phyloP scores from a whole-genome alignment of 176 grass and related monocot species.

The Hyparrhenia diplandra region DNA sequence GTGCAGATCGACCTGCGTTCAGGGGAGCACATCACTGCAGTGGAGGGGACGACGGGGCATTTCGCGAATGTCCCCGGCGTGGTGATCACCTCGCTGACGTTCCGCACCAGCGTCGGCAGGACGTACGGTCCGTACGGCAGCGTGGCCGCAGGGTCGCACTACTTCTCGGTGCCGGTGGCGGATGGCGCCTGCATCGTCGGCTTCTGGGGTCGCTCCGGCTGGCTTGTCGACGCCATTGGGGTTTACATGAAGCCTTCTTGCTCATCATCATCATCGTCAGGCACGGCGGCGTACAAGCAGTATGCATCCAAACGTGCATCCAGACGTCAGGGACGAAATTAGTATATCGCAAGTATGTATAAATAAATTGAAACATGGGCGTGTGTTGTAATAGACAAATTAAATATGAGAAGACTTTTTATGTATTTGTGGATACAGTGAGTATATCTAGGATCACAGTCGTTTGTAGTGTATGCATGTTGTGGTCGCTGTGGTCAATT shows the following conservation, averaged over 20 bases:
- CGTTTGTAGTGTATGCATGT: too few species aligned
- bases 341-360: too few species aligned
- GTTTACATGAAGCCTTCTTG: neutral
- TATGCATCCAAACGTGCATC: too few species aligned
- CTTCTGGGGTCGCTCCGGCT: constrained; percentile 34
- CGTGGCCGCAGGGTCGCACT: neutral
- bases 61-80: neutral
- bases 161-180: constrained; percentile 8
- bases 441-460: too few species aligned
- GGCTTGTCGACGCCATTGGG: constrained; percentile 19
- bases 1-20: neutral
- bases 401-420: too few species aligned
- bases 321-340: neutral
- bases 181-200: constrained; percentile 12
- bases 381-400: too few species aligned
- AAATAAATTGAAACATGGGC: too few species aligned
- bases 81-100: constrained; percentile 30
- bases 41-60: neutral
- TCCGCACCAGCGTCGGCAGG: constrained; percentile 1
- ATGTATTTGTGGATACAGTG: too few species aligned
- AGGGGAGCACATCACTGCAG: neutral
- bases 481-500: too few species aligned
- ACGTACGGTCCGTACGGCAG: constrained; percentile 4
- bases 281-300: neutral
- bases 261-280: neutral